phyloP scores from a whole-genome alignment of 305 asterid genomes.

The Fraxinus ornus region DNA sequence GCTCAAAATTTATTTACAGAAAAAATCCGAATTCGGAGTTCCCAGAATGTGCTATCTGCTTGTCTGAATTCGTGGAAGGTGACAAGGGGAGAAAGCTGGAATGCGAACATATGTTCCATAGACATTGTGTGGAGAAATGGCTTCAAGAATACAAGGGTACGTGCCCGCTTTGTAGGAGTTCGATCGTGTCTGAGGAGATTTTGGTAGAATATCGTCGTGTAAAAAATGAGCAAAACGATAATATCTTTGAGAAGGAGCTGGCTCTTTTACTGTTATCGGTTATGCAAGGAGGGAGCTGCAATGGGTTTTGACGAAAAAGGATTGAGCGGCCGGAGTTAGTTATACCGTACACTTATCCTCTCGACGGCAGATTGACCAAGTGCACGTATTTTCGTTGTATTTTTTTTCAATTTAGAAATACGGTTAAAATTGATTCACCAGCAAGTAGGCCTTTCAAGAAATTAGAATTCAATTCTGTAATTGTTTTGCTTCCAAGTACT shows the following conservation, averaged over 20 bases:
- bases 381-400: background rate
- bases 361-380: background rate
- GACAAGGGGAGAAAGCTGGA: slow-evolving; percentile 42
- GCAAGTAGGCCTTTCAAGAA: background rate
- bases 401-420: background rate
- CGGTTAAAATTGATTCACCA: background rate
- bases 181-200: slow-evolving; percentile 38
- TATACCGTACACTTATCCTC: background rate
- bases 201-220: slow-evolving; percentile 2
- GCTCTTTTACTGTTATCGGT: slow-evolving; percentile 31
- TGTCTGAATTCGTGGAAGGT: slow-evolving; percentile 37
- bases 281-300: slow-evolving; percentile 15
- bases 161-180: slow-evolving; percentile 60
- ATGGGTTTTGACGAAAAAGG: background rate
- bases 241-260: slow-evolving; percentile 21
- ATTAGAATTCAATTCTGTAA: background rate
- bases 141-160: slow-evolving; percentile 32
- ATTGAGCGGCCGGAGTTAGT: background rate
- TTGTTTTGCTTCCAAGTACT: background rate
- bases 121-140: slow-evolving; percentile 57
- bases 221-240: background rate
- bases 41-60: slow-evolving; percentile 43
- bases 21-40: slow-evolving; percentile 9
- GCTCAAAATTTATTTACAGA: slow-evolving; percentile 31
- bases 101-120: slow-evolving; percentile 51